Base-by-base conservation (phyloP, 768 basidiomycete genomes). In the Naganishia vaughanmartiniae region DNA sequence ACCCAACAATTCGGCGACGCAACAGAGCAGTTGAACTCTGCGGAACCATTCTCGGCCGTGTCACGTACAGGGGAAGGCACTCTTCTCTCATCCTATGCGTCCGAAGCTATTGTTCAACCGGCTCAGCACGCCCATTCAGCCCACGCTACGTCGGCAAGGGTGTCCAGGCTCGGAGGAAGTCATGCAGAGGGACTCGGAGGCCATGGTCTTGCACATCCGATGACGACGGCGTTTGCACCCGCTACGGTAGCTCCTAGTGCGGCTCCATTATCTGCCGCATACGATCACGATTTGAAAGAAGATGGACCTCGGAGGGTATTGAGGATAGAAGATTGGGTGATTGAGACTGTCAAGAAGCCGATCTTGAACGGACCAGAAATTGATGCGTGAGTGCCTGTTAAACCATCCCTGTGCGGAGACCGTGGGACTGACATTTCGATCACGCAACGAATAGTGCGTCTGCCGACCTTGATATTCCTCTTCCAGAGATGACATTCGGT, bases 401-500 rank as follows among this genome's bases (percentile, higher is more conserved):
- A 15, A 1, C 34, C 17, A 17, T 26, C 28, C 45, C 24, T 54
- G 28, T 12, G 34, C 48, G 2, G 4, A n/a, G 15, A 46, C 36
- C 24, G 15, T 17, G 9, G 30, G 26, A 34, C 54, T 68, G 21
- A 58, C 21, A 51, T 28, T 24, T 53, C 19, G 21, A 19, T 42
- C 10, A n/a, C 28, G 46, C 7, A 26, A 26, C 30, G 12, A 4
- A 12, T 73, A 83, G 82, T 15, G 80, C 77, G 0, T 77, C 81
- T 30, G 78, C 76, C n/a, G 67, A 70, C 1, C 73, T 83, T 24
- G 87, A 88, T 2, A 84, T 98, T 30, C 91, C 95, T 0, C 81
- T 95, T 0, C 96, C 96, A 2, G 96, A 99, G 79, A 98, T 98
- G 92, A 93, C 91, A 0, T 98, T 97, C 76, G 93, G 93, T 6